Evolutionary conservation across 345 rosid genomes (phyloP).

Genomic region (Physaria fendleri): DNA sequence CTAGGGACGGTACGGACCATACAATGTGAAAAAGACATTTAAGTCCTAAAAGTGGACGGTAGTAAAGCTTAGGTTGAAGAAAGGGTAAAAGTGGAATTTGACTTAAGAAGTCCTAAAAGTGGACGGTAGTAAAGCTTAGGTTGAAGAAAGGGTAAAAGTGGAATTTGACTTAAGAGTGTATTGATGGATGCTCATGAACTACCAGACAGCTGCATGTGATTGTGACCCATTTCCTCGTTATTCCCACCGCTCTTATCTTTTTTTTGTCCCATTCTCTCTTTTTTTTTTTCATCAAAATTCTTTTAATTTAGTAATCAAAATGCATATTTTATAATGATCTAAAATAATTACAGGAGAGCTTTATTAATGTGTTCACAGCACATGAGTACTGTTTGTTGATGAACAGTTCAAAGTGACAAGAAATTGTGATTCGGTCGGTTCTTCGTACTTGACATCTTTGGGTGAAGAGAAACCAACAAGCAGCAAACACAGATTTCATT

Average conservation of each 20-base stretch:
- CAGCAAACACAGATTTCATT: constrained; percentile 10
- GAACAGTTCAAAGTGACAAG: constrained; percentile 6
- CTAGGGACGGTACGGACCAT: constrained; percentile 33
- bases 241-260: constrained; percentile 32
- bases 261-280: neutral
- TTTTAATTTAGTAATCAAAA: neutral
- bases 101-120: neutral
- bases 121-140: neutral
- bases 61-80: neutral
- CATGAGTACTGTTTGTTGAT: neutral
- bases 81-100: neutral
- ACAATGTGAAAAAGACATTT: neutral
- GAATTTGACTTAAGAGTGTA: neutral
- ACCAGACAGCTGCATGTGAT: constrained; percentile 53
- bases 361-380: neutral
- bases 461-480: constrained; percentile 5
- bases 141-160: neutral
- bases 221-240: constrained; percentile 46
- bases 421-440: constrained; percentile 1
- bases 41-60: neutral
- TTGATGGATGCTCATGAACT: constrained; percentile 25
- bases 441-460: constrained; percentile 8
- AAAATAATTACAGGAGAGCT: neutral
- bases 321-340: neutral
- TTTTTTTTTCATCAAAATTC: neutral